Base-by-base conservation (phyloP, 208 protist species). In the Leishmania turanica region DNA sequence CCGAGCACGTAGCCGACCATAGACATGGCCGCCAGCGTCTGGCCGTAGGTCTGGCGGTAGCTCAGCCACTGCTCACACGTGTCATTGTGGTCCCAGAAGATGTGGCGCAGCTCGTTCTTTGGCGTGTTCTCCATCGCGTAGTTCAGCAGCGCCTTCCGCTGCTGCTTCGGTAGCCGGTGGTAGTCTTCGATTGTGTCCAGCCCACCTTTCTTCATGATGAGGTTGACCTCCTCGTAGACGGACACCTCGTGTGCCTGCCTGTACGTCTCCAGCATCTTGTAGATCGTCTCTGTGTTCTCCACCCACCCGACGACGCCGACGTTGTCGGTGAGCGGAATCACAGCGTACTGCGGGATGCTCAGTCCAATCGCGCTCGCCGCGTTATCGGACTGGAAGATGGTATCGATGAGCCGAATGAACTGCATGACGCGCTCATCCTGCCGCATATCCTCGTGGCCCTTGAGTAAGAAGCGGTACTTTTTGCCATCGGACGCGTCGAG, bases 391-490 rank as follows among this genome's bases (percentile, higher is more conserved):
- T 87, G 81, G 27, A 99, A 97, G 47, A 99, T 97, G 37, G 96
- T 99, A 91, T 99, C 99, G 31, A 99, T 98, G 11, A 99, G 91
- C 3, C 98, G 98, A 87, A 99, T 99, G 78, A 99, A 98, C 92
- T 99, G 99, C 99, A 99, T 99, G 24, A 99, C 99, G 53, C 99
- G 95, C 92, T 99, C 99, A 89, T 99, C 99, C 95, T 99, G 99
- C 17, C 99, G 89, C 85, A 99, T 92, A 83, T 99, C 98, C 90
- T 99, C 99, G 87, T 99, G 98, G 42, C 99, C 99, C 87, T 99
- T 99, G 27, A 99, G 92, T 24, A 99, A 87, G 89, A 99, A 99
- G 69, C 93, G 88, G 88, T 99, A 99, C 64, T 92, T 93, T 5
- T 90, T 66, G 11, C 99, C 99, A 91, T 99, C 97, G 11, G 88